A percentile compares a stretch with the other conserved stretches of the same genome.
Conservation (phyloP, 2,329 filamentous ascomycete genomes). For the Blastomyces gilchristii region DNA sequence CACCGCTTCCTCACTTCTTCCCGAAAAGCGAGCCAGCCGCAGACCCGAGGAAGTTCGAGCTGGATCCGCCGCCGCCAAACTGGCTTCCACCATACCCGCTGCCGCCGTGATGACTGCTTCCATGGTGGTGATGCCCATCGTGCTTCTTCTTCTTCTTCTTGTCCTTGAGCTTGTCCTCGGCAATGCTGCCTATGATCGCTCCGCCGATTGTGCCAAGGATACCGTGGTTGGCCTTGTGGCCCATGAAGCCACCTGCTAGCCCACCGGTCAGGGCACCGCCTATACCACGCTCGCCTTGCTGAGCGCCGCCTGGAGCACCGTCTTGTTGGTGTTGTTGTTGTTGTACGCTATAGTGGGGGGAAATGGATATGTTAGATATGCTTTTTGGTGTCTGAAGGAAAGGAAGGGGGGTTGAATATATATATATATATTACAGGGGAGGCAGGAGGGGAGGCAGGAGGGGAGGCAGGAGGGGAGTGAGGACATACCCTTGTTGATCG, state of each 20-base stretch:
- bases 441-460: too few relatives aligned
- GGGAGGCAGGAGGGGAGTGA: too few relatives aligned
- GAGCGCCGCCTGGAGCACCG: slow-evolving; percentile 28
- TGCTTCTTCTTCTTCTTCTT: slow-evolving; percentile 27
- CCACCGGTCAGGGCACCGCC: slow-evolving; percentile 39
- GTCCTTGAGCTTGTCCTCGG: slow-evolving; percentile 38
- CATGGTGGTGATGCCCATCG: slow-evolving; percentile 19
- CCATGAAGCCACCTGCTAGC: slow-evolving; percentile 37
- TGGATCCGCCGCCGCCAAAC: background rate
- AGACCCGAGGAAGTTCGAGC: background rate
- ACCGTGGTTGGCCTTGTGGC: slow-evolving; percentile 40
- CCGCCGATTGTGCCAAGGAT: slow-evolving; percentile 40
- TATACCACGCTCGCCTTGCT: slow-evolving; percentile 39
- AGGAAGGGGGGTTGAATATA: background rate
- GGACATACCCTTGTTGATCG: slow-evolving; percentile 10
- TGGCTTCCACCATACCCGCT: slow-evolving; percentile 1
- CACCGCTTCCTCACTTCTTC: slow-evolving; percentile 7
- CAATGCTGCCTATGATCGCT: slow-evolving; percentile 37
- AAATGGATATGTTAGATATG: background rate
- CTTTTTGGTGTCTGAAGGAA: background rate
- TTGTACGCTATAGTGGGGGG: background rate
- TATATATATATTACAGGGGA: too few relatives aligned
- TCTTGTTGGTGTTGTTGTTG: slow-evolving; percentile 10
- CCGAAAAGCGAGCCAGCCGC: slow-evolving; percentile 7
- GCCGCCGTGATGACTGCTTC: slow-evolving; percentile 16